Base-by-base conservation (phyloP, 2,329 filamentous ascomycete genomes). In the Lachnellula occidentalis region DNA sequence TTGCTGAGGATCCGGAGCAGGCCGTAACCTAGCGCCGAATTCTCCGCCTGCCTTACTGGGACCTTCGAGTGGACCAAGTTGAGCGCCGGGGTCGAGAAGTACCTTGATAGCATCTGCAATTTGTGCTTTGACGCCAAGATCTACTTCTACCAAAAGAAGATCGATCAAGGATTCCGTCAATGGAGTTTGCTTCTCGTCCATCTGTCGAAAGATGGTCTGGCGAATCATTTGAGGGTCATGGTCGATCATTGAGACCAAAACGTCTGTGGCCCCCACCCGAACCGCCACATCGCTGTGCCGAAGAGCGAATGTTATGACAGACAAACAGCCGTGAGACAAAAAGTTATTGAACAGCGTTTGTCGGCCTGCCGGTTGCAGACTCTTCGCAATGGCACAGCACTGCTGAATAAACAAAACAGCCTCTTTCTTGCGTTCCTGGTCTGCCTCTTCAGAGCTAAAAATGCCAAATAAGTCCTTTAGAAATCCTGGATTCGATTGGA, bases 341-440 rank as follows among this genome's bases (percentile, higher is more conserved):
- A 97, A 95, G 69, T 95, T 95, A 67, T 87, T 86, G 72, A 95
- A 96, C 15, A 99, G 76, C 21, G 84, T 85, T 58, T 89, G 86
- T 57, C 94, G 83, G 7, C 85, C 85, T 24, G 87, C 87, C 2
- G 88, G 87, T 69, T 97, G 94, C 17, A 99, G 78, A 66, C 91
- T 96, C 75, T 99, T 99, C 1, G 91, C 90, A 64, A 97, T 94
- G 3, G 86, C 82, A 62, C 91, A 95, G 73, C 92, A 97, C 70
- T 97, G 92, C 70, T 97, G 92, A 56, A 99, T 94, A 71, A 99
- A 97, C 37, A 95, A 79, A 11, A 99, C 92, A 0, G 90, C 94
- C 64, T 97, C 90, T 71, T 96, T 96, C 72, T 94, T 95, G 57
- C 88, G 84, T 66, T 83, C 83, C 50, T 81, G 75, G 48, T 88